Percentiles rank a stretch among this genome's conserved stretches.
Conservation (phyloP, 2,329 filamentous ascomycete species). For the Alternaria angustiovoidea region DNA sequence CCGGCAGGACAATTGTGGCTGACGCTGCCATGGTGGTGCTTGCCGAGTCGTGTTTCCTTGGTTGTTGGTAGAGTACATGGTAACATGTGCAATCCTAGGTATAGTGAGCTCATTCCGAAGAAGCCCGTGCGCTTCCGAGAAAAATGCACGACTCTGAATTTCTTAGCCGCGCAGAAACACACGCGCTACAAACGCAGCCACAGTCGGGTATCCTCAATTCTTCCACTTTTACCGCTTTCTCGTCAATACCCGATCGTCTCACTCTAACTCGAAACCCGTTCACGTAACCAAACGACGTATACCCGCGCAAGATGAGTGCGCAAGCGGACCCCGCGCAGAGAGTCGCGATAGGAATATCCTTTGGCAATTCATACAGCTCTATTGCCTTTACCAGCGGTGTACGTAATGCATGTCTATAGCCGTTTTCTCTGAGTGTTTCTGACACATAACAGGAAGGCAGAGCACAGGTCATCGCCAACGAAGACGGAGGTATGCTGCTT, state of each 20-base stretch:
- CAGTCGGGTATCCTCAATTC: conserved; percentile 1
- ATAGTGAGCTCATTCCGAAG: conserved; percentile 26
- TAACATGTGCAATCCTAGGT: conserved; percentile 9
- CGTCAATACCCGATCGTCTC: background rate
- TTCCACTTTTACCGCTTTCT: background rate
- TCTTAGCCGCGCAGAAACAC: conserved; percentile 25
- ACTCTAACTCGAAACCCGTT: background rate
- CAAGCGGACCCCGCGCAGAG: conserved; percentile 62
- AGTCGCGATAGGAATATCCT: conserved; percentile 90
- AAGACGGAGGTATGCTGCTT: conserved; percentile 81
- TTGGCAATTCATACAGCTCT: conserved; percentile 98
- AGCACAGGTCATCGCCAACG: conserved; percentile 97
- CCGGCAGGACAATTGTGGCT: conserved; percentile 76
- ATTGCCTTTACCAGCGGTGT: conserved; percentile 84
- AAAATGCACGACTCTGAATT: conserved; percentile 32
- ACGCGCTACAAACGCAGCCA: conserved; percentile 6
- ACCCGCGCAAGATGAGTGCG: conserved; percentile 56
- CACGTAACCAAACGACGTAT: conserved; percentile 4
- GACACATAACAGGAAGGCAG: conserved; percentile 74
- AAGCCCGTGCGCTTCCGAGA: conserved; percentile 21
- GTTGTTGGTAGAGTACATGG: conserved; percentile 1
- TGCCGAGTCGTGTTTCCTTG: conserved; percentile 7
- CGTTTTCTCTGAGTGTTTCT: background rate
- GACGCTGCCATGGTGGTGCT: conserved; percentile 62
- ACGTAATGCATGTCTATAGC: conserved; percentile 31